Base-by-base conservation (phyloP, 768 basidiomycete species). In the Heimioporus sp. region DNA sequence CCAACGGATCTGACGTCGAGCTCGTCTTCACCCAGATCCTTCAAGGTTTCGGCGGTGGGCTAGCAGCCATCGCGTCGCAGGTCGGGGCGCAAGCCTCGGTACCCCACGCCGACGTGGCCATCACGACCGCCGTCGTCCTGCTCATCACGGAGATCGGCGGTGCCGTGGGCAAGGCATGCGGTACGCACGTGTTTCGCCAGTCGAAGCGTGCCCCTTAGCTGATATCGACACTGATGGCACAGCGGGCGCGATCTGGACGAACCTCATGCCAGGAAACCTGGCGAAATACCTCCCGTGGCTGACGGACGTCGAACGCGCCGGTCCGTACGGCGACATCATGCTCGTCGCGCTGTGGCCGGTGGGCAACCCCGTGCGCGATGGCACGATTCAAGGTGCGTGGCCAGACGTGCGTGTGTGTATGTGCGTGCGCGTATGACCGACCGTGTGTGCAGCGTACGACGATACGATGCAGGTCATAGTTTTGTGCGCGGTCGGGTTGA, bases 11-110 rank as follows among this genome's bases (percentile, higher is more conserved):
- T 31, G 73, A 76, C 32, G 75, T 73, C 2, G 80, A 81, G 55
- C 73, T 89, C 28, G 82, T 89, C 5, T 74, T 79, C 68, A 81
- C 79, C 19, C 88, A 91, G 58, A 66, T 89, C 45, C 72, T 91
- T 15, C 87, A 89, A 68, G 88, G 87, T 43, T 70, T 84, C 10
- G 88, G 88, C 16, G 88, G 88, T 13, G 88, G 87, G 15, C 75
- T 90, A 50, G 85, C 86, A 4, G 78, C 79, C 9, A 71, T 82
- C 38, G 63, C 80, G 5, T 65, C 75, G 1, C 82, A 82, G 61
- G 82, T 85, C 35, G 80, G 77, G 30, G 80, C 85, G 4, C 86
- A 88, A 61, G 86, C 84, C 4, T 72, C 79, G 11, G 87, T 87
- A 4, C 72, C 80, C 0, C 86, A 87, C 59, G 64, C 65, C 11